These are phyloP conservation scores for Phyllosticta paracitricarpa DNA, from an alignment of 2,329 filamentous ascomycete genomes.

Conservation along the genomic window DNA sequence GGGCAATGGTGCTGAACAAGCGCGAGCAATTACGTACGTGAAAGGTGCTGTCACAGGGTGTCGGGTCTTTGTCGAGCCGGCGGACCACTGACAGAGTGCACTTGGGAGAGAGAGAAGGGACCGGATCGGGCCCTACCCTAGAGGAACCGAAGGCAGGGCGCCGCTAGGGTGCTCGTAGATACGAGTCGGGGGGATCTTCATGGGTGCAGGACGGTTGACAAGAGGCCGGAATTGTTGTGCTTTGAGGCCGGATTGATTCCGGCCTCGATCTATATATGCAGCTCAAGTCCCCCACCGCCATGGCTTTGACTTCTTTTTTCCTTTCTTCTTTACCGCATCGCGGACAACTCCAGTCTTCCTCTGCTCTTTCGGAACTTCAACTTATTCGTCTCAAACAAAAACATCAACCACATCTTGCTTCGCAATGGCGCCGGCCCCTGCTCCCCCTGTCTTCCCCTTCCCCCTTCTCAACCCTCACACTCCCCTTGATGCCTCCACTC, in stretches of 20 bases:
- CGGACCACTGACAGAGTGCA: background rate
- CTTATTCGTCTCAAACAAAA: background rate
- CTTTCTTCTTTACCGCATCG: background rate
- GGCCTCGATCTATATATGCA: constrained; percentile 16
- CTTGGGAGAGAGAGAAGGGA: background rate
- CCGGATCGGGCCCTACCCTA: background rate
- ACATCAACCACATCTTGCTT: background rate
- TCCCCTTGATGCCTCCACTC: constrained; percentile 53
- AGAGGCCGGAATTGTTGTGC: constrained; percentile 24
- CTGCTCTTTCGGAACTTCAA: background rate
- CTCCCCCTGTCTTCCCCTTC: constrained; percentile 35
- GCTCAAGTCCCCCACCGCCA: background rate
- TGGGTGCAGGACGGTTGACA: background rate
- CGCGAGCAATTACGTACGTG: background rate
- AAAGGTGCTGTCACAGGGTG: background rate
- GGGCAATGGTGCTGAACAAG: background rate
- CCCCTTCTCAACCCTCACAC: constrained; percentile 53
- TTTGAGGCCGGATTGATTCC: constrained; percentile 23
- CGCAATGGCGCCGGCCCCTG: background rate
- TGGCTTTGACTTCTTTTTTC: background rate
- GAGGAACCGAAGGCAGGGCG: background rate
- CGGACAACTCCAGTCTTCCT: background rate
- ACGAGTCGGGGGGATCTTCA: background rate
- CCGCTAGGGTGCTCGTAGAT: background rate
- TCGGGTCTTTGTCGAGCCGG: background rate